Base-by-base conservation (phyloP, 139 green algal species). In the Chlorella sp. region DNA sequence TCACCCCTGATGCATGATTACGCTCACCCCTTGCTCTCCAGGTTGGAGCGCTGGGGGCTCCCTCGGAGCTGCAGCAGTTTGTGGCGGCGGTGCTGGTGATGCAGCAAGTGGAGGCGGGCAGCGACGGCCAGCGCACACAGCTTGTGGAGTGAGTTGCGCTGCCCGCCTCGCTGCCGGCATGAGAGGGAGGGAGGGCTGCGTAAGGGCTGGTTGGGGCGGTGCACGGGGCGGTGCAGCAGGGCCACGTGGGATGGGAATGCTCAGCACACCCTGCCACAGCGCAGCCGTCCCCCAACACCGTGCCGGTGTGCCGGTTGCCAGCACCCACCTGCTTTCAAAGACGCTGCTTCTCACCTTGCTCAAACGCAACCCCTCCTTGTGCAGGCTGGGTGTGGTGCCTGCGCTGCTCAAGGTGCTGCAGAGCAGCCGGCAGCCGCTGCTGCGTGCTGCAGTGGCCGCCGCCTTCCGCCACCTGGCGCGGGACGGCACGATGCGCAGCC, bases 401-500 rank as follows among this genome's bases (percentile, higher is more conserved):
- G 36, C 62, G 25, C 71, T 85, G 80, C 62, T 88, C 72, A 38
- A 30, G 12, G 74, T 82, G 71, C 47, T 88, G 62, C 74, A 85
- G 18, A 25, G 20, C 72, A 80, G 38, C 64, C 76, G 72, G 18
- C 76, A 88, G 57, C 71, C 85, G 16, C 26, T 60, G 41, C 71
- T 88, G 44, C 79, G 80, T n/a, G 64, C 51, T n/a, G 47, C 36
- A 0, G 36, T 74, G 32, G 85, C 85, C 12, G 69, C 62, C 34
- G 80, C 55, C 4, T 51, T 89, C 18, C 79, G 85, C 47, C 69
- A 80, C 51, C 81, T 88, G 74, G 80, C 76, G 1, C 25, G 85
- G 0, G 80, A 88, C 69, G 28, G 44, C 36, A 4, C 9, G 25
- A 80, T 55, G 55, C 34, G 85, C 16, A n/a, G 64, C 20, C n/a